Conservation (phyloP, 345 rosid genomes). For the Erysimum cheiranthoides region DNA sequence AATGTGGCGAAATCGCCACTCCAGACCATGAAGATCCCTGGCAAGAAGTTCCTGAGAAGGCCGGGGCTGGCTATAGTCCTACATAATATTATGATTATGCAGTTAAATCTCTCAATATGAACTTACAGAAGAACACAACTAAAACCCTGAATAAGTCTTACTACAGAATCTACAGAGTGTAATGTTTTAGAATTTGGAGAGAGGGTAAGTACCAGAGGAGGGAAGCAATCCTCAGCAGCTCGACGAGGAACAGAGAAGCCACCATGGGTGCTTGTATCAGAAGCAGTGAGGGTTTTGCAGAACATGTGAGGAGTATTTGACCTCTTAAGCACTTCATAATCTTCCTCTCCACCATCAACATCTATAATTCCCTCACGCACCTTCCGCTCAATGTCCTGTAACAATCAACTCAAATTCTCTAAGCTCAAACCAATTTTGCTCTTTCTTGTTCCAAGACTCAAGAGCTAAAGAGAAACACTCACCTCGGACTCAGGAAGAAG, state of each 20-base stretch:
- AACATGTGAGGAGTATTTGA: slow-evolving; percentile 92
- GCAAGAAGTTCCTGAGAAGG: slow-evolving; percentile 99
- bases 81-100: slow-evolving; percentile 30
- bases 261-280: slow-evolving; percentile 99
- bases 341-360: slow-evolving; percentile 71
- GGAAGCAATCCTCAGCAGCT: slow-evolving; percentile 99
- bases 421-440: not conserved
- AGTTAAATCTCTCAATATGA: slow-evolving; percentile 1
- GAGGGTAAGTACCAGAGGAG: slow-evolving; percentile 72
- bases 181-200: too few relatives aligned
- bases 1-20: slow-evolving; percentile 97
- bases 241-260: slow-evolving; percentile 99
- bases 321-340: slow-evolving; percentile 62
- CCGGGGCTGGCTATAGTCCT: slow-evolving; percentile 94
- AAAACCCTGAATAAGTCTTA: not conserved
- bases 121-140: not conserved
- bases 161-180: not conserved
- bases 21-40: slow-evolving; percentile 93
- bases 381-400: slow-evolving; percentile 62
- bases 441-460: not conserved
- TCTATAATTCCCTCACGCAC: slow-evolving; percentile 58
- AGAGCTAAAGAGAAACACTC: slow-evolving; percentile 30
- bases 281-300: slow-evolving; percentile 98
- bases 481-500: slow-evolving; percentile 87
- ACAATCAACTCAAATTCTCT: slow-evolving; percentile 2